Percentiles rank a stretch among this genome's conserved stretches.
phyloP scores from a whole-genome alignment of 257 asterid genomes.

The Asclepias syriaca region DNA sequence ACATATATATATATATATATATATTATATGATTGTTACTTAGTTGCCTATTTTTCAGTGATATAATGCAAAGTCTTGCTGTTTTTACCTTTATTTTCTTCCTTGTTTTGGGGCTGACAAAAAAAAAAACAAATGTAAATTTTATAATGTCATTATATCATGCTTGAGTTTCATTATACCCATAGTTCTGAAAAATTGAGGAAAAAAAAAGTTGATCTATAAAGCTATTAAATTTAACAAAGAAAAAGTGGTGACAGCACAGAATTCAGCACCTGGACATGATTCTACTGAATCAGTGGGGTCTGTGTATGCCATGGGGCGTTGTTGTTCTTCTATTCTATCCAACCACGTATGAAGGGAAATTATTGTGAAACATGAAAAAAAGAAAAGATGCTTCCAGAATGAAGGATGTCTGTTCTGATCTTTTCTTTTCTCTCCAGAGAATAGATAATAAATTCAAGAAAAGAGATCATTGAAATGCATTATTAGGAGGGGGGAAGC shows the following conservation, averaged over 20 bases:
- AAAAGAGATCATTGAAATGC: conserved; percentile 25
- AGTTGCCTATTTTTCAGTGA: not conserved
- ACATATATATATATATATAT: too few species aligned
- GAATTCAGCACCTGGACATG: not conserved
- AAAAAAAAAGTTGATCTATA: not conserved
- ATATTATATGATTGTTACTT: not conserved
- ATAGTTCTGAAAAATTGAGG: not conserved
- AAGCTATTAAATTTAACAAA: too few species aligned
- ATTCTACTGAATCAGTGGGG: conserved; percentile 10
- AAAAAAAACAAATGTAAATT: conserved; percentile 8
- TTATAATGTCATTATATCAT: conserved; percentile 1
- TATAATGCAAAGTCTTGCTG: not conserved
- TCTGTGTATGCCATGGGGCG: not conserved
- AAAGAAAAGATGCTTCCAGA: not conserved
- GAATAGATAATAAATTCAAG: conserved; percentile 7
- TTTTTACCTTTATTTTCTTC: not conserved
- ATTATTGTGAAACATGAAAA: conserved; percentile 12
- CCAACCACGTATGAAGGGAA: conserved; percentile 9
- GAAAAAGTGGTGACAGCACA: not conserved
- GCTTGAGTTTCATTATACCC: not conserved
- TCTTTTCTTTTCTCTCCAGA: not conserved
- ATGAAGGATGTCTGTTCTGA: not conserved
- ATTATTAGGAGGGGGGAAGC: conserved; percentile 12
- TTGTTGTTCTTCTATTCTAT: not conserved
- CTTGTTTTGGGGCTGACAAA: conserved; percentile 4